phyloP scores from a whole-genome alignment of 73 alveolate species.

The Symbiodinium natans region DNA sequence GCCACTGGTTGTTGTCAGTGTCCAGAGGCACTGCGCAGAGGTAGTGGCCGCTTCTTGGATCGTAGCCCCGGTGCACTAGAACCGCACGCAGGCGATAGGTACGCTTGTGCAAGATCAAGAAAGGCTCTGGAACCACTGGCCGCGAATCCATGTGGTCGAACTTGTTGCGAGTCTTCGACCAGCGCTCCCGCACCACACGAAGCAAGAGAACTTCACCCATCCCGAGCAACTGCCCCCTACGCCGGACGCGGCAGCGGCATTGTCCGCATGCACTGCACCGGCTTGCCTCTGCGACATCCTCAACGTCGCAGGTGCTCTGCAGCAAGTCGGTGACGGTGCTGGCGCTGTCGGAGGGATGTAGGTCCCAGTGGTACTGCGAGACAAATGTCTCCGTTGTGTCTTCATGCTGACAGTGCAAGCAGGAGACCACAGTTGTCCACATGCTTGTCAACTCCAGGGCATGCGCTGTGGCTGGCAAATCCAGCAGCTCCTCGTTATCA shows the following conservation, averaged over 20 bases:
- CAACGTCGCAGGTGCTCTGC: not conserved
- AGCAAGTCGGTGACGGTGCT: not conserved
- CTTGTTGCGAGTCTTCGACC: not conserved
- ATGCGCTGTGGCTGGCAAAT: constrained; percentile 9
- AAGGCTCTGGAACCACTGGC: not conserved
- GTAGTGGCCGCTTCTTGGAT: not conserved
- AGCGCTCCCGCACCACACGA: not conserved
- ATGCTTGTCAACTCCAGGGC: not conserved
- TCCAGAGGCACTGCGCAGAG: not conserved
- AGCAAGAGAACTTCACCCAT: not conserved
- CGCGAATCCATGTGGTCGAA: not conserved
- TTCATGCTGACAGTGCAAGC: not conserved
- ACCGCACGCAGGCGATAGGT: not conserved
- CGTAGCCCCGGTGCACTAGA: not conserved
- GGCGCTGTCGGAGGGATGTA: not conserved
- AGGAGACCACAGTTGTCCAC: not conserved
- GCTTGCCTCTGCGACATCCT: not conserved
- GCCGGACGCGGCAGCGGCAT: not conserved
- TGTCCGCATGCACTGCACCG: not conserved
- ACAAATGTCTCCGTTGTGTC: not conserved
- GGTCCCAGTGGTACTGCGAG: not conserved
- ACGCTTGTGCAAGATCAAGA: not conserved
- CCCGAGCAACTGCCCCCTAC: not conserved
- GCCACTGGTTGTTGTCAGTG: not conserved
- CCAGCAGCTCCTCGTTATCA: not conserved